Conservation (phyloP, 1,284 basidiomycete species). For the Singerocomus inundabilis region DNA sequence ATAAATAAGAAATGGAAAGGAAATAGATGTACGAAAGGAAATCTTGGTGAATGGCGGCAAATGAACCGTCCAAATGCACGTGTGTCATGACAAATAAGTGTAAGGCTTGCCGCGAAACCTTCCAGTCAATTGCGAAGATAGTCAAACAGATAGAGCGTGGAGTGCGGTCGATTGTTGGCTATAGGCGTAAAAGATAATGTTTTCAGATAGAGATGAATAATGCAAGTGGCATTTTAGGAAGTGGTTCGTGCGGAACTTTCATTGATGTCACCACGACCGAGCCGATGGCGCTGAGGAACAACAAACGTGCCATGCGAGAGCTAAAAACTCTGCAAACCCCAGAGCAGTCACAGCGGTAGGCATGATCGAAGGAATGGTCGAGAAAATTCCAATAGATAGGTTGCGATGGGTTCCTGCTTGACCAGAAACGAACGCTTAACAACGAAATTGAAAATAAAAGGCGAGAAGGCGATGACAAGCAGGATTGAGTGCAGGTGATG, state of each 20-base stretch:
- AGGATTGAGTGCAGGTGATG: neutral
- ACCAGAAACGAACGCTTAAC: slow-evolving; percentile 5
- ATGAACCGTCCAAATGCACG: slow-evolving; percentile 33
- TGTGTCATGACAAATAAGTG: slow-evolving; percentile 28
- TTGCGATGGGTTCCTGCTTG: slow-evolving; percentile 9
- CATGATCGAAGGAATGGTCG: slow-evolving; percentile 9
- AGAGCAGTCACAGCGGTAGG: slow-evolving; percentile 11
- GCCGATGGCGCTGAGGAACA: slow-evolving; percentile 15
- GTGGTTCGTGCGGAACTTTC: slow-evolving; percentile 8
- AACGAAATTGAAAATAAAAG: slow-evolving; percentile 10
- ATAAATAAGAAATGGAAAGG: slow-evolving; percentile 27
- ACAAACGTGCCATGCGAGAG: slow-evolving; percentile 15
- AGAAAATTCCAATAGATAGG: slow-evolving; percentile 8
- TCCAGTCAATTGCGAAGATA: slow-evolving; percentile 22
- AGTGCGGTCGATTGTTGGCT: slow-evolving; percentile 25
- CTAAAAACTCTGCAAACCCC: slow-evolving; percentile 7
- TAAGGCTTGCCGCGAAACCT: slow-evolving; percentile 11
- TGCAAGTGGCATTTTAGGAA: slow-evolving; percentile 16
- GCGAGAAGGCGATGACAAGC: slow-evolving; percentile 1
- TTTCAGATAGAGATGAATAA: slow-evolving; percentile 20
- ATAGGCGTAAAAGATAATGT: slow-evolving; percentile 19
- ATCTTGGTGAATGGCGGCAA: slow-evolving; percentile 18
- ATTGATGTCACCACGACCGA: slow-evolving; percentile 10
- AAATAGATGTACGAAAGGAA: slow-evolving; percentile 18
- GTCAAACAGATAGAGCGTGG: slow-evolving; percentile 35